phyloP scores from a whole-genome alignment of 495 filamentous ascomycete genomes.

The Bacidia gigantensis region DNA sequence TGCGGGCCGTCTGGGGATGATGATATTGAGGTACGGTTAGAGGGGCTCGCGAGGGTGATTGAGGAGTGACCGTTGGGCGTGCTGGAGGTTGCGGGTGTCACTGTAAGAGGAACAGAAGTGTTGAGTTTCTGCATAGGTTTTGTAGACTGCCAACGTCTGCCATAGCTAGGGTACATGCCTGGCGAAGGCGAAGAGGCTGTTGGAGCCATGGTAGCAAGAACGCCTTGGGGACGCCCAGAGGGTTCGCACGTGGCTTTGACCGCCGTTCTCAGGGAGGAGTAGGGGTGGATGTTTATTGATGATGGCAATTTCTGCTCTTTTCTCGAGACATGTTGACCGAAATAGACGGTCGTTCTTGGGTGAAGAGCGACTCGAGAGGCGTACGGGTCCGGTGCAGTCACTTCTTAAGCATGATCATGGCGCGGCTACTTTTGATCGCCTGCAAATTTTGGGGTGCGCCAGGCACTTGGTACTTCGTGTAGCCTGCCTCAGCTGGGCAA shows the following conservation, averaged over 20 bases:
- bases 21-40: conserved; percentile 36
- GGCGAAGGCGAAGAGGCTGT: conserved; percentile 14
- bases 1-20: conserved; percentile 36
- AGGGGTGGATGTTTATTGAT: neutral
- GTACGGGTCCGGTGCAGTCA: neutral
- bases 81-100: conserved; percentile 12
- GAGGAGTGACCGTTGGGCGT: conserved; percentile 12
- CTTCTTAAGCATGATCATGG: neutral
- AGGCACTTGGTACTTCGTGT: neutral
- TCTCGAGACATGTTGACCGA: neutral
- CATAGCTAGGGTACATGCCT: conserved; percentile 4
- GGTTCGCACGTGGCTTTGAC: neutral
- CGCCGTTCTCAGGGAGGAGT: neutral
- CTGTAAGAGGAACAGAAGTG: conserved; percentile 13
- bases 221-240: neutral
- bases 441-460: neutral
- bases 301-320: neutral
- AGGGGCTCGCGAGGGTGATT: conserved; percentile 27
- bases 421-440: neutral
- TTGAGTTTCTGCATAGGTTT: conserved; percentile 3
- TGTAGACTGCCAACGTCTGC: conserved; percentile 17
- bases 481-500: neutral
- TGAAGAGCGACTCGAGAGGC: neutral
- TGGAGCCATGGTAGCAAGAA: conserved; percentile 11
- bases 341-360: neutral